These are phyloP conservation scores for Verticillium tricorpus DNA, from an alignment of 2,329 filamentous ascomycete species.

Conservation along the genomic window DNA sequence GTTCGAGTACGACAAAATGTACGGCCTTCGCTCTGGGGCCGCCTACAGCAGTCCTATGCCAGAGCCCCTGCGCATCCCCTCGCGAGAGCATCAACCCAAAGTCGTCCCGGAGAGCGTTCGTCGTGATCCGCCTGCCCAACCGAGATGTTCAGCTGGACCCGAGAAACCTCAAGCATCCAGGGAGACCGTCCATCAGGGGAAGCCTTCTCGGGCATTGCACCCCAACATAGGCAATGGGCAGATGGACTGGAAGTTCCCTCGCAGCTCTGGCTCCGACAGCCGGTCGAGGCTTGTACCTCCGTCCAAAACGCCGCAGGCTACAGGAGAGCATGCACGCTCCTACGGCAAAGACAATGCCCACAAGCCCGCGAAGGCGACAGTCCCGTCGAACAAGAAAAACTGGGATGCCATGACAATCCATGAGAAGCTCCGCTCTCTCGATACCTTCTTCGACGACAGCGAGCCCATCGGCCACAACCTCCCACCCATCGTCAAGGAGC, in stretches of 20 bases:
- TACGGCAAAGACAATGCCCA: not conserved
- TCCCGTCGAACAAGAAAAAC: not conserved
- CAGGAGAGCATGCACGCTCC: not conserved
- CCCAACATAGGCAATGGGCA: not conserved
- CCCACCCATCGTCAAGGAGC: not conserved
- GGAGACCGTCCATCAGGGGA: not conserved
- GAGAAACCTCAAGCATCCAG: not conserved
- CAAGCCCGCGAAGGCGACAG: not conserved
- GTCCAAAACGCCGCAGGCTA: not conserved
- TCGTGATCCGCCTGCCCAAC: not conserved
- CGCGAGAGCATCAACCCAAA: not conserved
- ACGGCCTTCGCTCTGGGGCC: slow-evolving; percentile 8
- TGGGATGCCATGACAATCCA: not conserved
- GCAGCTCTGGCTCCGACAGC: not conserved
- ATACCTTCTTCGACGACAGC: not conserved
- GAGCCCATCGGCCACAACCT: not conserved
- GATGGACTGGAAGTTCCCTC: not conserved
- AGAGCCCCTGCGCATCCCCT: slow-evolving; percentile 10
- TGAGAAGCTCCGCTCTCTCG: not conserved
- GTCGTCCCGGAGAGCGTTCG: not conserved
- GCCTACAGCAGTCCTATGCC: slow-evolving; percentile 11
- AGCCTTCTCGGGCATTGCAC: not conserved
- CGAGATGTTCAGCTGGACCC: not conserved
- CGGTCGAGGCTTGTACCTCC: not conserved
- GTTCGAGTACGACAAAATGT: slow-evolving; percentile 7